Percentiles rank a stretch among this genome's conserved stretches.
Conservation (phyloP, 345 rosid genomes). For the Moringa oleifera region DNA sequence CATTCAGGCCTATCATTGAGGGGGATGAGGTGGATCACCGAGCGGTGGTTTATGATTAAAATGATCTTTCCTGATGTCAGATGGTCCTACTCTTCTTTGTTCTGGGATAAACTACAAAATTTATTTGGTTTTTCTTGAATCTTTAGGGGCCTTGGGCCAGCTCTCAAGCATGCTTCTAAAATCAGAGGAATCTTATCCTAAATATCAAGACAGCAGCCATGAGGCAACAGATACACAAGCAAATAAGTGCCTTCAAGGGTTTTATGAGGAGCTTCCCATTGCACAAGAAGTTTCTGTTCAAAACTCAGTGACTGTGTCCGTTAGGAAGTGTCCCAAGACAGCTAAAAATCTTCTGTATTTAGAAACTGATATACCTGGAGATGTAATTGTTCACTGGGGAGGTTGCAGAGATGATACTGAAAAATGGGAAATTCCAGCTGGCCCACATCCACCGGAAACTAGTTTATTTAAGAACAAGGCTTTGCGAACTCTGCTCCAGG, state of each 20-base stretch:
- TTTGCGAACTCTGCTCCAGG: constrained; percentile 74
- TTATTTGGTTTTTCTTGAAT: constrained; percentile 17
- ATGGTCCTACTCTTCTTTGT: constrained; percentile 6
- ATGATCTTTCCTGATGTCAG: background rate
- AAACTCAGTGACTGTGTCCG: constrained; percentile 55
- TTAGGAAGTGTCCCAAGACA: constrained; percentile 59
- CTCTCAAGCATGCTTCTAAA: constrained; percentile 50
- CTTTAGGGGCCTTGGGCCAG: constrained; percentile 48
- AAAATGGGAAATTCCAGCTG: constrained; percentile 81
- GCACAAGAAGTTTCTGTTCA: constrained; percentile 40
- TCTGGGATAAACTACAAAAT: constrained; percentile 15
- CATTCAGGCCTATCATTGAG: constrained; percentile 5
- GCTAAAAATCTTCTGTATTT: constrained; percentile 51
- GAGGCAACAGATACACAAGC: constrained; percentile 33
- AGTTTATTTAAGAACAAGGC: constrained; percentile 73
- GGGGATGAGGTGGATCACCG: constrained; percentile 5
- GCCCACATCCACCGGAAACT: constrained; percentile 78
- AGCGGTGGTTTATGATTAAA: constrained; percentile 4
- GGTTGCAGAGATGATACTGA: constrained; percentile 69
- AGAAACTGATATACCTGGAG: constrained; percentile 82
- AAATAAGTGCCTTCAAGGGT: constrained; percentile 42
- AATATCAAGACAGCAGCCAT: constrained; percentile 26
- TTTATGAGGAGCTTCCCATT: constrained; percentile 70
- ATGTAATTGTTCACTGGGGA: constrained; percentile 95
- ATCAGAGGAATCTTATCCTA: constrained; percentile 32